Evolutionary conservation across 2,329 filamentous ascomycete genomes (phyloP).

Genomic region (Neofusicoccum sp.): DNA sequence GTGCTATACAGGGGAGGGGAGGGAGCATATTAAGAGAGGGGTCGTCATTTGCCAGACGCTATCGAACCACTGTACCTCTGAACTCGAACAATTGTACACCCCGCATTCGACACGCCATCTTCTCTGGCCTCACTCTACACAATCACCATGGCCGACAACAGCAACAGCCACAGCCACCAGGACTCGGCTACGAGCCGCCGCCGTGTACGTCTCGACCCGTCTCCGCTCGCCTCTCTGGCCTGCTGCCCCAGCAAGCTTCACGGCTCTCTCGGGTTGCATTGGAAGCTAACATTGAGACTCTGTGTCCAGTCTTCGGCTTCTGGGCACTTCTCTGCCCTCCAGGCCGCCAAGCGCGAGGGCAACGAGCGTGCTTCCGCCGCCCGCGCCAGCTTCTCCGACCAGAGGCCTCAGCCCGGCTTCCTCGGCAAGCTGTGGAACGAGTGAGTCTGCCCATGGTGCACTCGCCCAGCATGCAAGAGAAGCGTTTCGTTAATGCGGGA

Average conservation of each 20-base stretch:
- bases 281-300: not conserved
- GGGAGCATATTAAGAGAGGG: conserved; percentile 8
- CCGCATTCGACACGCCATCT: not conserved
- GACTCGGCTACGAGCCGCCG: not conserved
- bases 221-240: too few relatives aligned
- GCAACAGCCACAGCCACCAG: not conserved
- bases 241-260: too few relatives aligned
- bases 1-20: not conserved
- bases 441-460: not conserved
- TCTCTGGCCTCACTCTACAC: not conserved
- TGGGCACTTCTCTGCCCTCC: conserved; percentile 17
- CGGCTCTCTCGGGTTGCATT: too few relatives aligned
- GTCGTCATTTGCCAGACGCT: not conserved
- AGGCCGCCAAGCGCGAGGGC: conserved; percentile 16
- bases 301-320: conserved; percentile 6
- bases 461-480: too few relatives aligned
- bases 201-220: conserved; percentile 1
- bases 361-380: conserved; percentile 8
- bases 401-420: conserved; percentile 15
- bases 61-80: not conserved
- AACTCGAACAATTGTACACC: not conserved
- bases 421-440: conserved; percentile 21
- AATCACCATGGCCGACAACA: conserved; percentile 16
- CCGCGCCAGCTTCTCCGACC: conserved; percentile 20
- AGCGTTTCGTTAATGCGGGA: not conserved